Conservation (phyloP, 345 rosid genomes). For the Cardamine occulta region DNA sequence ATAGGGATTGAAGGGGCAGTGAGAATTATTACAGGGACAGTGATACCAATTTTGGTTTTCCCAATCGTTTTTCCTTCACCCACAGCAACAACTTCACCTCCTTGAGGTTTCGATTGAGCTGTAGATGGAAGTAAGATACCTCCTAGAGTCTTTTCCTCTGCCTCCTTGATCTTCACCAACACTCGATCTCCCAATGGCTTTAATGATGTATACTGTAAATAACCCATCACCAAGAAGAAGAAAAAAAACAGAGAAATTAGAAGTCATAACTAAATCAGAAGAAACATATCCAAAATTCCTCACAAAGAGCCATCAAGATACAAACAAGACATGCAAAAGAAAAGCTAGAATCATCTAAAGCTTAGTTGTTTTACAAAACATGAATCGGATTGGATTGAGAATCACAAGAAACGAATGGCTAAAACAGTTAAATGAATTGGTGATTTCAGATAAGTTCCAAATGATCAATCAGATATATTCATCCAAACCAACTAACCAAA, state of each 20-base stretch:
- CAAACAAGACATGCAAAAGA: conserved; percentile 7
- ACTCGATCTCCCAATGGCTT: conserved; percentile 90
- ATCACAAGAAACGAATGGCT: not conserved
- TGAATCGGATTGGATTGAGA: not conserved
- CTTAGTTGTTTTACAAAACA: not conserved
- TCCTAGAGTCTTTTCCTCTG: conserved; percentile 81
- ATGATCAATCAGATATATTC: not conserved
- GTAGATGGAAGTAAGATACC: conserved; percentile 84
- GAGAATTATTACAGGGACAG: conserved; percentile 54
- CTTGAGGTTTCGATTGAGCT: conserved; percentile 88
- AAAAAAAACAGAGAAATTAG: not conserved
- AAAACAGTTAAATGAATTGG: not conserved
- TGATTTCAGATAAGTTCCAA: conserved; percentile 10
- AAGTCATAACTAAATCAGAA: not conserved
- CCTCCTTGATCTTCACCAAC: conserved; percentile 81
- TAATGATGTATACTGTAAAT: conserved; percentile 68
- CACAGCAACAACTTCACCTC: conserved; percentile 89
- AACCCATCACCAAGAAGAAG: not conserved
- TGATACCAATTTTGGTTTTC: conserved; percentile 56
- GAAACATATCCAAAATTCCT: not conserved
- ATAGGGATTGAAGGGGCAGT: not conserved
- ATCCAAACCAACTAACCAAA: not conserved
- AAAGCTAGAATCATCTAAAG: conserved; percentile 10
- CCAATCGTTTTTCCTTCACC: conserved; percentile 88
- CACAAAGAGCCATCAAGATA: not conserved